These are phyloP conservation scores for Astragalus membranaceus DNA, from an alignment of 306 rosid genomes.

Conservation along the genomic window DNA sequence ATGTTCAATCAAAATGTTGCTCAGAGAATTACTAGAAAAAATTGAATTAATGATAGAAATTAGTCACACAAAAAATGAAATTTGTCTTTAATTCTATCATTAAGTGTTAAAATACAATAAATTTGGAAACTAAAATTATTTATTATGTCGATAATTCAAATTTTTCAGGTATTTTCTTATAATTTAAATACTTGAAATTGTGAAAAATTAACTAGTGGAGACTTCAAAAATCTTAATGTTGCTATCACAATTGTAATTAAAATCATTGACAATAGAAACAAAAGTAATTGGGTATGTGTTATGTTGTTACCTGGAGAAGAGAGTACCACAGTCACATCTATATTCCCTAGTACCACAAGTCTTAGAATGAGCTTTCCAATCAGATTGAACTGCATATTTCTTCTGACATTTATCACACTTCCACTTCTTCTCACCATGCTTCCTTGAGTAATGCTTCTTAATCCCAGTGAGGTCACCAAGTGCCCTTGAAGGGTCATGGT, in stretches of 20 bases:
- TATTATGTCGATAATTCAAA: too few species aligned
- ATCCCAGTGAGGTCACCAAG: slow-evolving; percentile 93
- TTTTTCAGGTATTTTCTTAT: neutral
- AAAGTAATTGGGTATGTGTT: neutral
- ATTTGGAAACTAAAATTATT: too few species aligned
- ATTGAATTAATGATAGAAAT: too few species aligned
- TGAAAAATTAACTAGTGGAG: neutral
- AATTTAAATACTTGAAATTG: neutral
- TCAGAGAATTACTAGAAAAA: neutral
- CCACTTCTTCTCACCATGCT: slow-evolving; percentile 97
- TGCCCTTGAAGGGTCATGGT: slow-evolving; percentile 89
- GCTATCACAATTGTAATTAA: too few species aligned
- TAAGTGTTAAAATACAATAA: too few species aligned
- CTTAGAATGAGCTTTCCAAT: slow-evolving; percentile 95
- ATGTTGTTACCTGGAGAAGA: slow-evolving; percentile 69
- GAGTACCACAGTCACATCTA: slow-evolving; percentile 93
- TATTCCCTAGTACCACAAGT: slow-evolving; percentile 94
- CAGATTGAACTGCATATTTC: slow-evolving; percentile 86
- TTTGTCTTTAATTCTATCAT: too few species aligned
- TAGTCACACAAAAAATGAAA: too few species aligned
- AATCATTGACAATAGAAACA: neutral
- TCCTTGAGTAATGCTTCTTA: slow-evolving; percentile 77
- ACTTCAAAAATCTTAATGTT: too few species aligned
- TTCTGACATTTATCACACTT: slow-evolving; percentile 88
- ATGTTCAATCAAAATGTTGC: neutral